A percentile compares a stretch with the other conserved stretches of the same genome.
These are phyloP conservation scores for Anthracocystis setariae DNA, from an alignment of 1,284 basidiomycete genomes.

Conservation along the genomic window DNA sequence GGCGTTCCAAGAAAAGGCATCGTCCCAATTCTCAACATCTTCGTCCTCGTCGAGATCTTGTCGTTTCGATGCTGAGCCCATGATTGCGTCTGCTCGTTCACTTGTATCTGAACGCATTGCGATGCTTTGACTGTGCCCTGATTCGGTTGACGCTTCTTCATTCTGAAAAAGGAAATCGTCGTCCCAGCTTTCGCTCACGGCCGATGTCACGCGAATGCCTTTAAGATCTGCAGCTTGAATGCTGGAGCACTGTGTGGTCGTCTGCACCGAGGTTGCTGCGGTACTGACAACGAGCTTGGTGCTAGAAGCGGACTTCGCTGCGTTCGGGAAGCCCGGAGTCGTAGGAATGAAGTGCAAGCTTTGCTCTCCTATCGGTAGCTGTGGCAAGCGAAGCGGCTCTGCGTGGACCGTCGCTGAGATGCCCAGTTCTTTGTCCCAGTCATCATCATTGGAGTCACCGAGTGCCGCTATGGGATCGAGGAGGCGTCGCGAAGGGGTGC, in stretches of 20 bases:
- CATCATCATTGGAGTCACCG: constrained; percentile 23
- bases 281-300: constrained; percentile 14
- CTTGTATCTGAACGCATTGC: not conserved
- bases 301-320: not conserved
- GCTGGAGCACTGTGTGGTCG: constrained; percentile 1
- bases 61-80: not conserved
- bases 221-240: constrained; percentile 18
- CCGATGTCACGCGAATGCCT: constrained; percentile 38
- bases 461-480: not conserved
- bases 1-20: constrained; percentile 42
- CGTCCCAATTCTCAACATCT: constrained; percentile 53
- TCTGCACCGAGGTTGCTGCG: not conserved
- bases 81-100: not conserved
- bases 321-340: not conserved
- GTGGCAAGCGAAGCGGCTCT: constrained; percentile 27
- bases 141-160: constrained; percentile 18
- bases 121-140: constrained; percentile 1
- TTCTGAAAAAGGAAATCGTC: constrained; percentile 58
- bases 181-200: constrained; percentile 56
- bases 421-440: constrained; percentile 44
- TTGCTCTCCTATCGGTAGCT: constrained; percentile 2
- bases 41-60: constrained; percentile 28
- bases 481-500: not conserved
- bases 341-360: not conserved
- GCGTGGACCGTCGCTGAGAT: constrained; percentile 24